Evolutionary conservation across 148 eudicot genomes (phyloP).

Genomic region (Nepenthes mirabilis): DNA sequence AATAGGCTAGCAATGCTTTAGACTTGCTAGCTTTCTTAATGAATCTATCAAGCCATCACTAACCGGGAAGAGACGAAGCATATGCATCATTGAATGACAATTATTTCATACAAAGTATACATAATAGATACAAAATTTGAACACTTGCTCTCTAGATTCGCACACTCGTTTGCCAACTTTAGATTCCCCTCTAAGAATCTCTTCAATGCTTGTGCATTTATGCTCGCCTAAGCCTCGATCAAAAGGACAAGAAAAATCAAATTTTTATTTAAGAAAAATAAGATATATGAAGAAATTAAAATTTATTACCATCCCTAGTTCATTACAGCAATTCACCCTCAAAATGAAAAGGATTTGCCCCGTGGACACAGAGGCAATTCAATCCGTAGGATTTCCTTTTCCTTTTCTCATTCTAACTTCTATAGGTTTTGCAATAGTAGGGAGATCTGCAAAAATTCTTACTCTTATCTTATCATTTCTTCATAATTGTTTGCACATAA

Average conservation of each 20-base stretch:
- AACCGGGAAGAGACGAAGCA: no score
- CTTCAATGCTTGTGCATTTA: slow-evolving; percentile 85
- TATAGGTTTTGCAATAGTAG: slow-evolving; percentile 54
- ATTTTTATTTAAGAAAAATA: neutral
- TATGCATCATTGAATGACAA: no score
- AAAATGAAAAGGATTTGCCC: no score
- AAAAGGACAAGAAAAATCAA: neutral
- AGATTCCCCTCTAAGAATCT: slow-evolving; percentile 82
- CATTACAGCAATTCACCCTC: slow-evolving; percentile 43
- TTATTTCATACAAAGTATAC: no score
- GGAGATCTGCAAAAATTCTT: no score
- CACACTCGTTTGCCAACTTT: slow-evolving; percentile 61
- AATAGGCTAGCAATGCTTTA: no score
- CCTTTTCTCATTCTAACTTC: slow-evolving; percentile 25
- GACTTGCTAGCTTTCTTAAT: no score
- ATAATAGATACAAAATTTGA: slow-evolving; percentile 2
- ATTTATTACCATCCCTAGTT: slow-evolving; percentile 50
- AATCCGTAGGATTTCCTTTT: slow-evolving; percentile 22
- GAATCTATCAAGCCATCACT: no score
- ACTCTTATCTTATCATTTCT: no score
- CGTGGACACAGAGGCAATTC: no score
- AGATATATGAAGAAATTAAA: neutral
- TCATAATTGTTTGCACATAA: no score
- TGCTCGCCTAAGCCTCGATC: slow-evolving; percentile 56
- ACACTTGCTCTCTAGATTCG: slow-evolving; percentile 41